Evolutionary conservation across 768 basidiomycete genomes (phyloP), one percentile per base, ranked within the genome.

Genomic region (Epithele typhae): DNA sequence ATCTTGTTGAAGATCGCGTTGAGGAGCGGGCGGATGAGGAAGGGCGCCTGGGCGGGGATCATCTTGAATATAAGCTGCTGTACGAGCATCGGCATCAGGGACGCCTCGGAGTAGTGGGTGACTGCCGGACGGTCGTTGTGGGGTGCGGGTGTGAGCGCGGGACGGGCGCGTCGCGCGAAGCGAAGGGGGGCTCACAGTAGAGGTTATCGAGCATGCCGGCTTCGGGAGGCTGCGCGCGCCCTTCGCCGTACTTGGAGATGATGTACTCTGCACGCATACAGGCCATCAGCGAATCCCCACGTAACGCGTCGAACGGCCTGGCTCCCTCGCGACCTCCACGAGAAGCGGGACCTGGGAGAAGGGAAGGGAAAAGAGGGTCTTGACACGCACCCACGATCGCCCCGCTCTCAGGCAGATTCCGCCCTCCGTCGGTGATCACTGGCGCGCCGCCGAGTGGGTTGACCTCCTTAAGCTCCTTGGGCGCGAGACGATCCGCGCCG

Each of bases 361-460:
- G 9, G 2, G 34, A 33, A 17, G 9, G 34, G 25, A 36, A 19
- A 25, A 8, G 27, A n/a, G n/a, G n/a, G n/a, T n/a, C n/a, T n/a
- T n/a, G 24, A 14, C 11, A 59, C 61, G 39, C 37, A 64, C 68
- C 64, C 33, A 67, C 51, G 38, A 69, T 65, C 2, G 68, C 67
- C 19, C 66, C 66, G 51, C 68, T 70, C 49, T 72, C 70, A 15
- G 68, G 67, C 15, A 72, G 35, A 11, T 60, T 66, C 30, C 68
- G 39, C 25, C 59, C 56, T 25, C 67, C 68, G 51, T 71, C 68
- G 18, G 63, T 66, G 21, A 72, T 65, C 50, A 71, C 55, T 7
- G 70, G 70, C 18, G 68, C 60, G 40, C 57, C 65, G 27, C 68
- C 68, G 22, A 67, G 46, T 25, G 68, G 68, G 46, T 69, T 62